A percentile compares a stretch with the other conserved stretches of the same genome.
These are phyloP conservation scores for Apiotrichum akiyoshidainum DNA, from an alignment of 1,284 basidiomycete species.

Conservation along the genomic window DNA sequence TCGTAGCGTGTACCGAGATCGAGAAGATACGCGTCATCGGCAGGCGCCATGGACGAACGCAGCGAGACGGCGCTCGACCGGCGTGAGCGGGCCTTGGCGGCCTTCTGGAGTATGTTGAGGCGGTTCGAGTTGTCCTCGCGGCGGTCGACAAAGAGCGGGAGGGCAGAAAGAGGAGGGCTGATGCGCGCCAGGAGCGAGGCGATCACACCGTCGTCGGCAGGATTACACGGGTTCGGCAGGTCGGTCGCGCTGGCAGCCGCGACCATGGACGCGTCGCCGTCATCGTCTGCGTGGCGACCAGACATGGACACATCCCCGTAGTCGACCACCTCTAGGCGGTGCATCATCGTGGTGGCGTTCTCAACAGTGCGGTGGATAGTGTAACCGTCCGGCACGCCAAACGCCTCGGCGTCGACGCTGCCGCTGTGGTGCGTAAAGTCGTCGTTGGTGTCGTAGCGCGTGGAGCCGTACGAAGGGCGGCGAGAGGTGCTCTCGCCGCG, in stretches of 20 bases:
- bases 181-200: slow-evolving; percentile 62
- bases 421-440: slow-evolving; percentile 14
- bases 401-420: slow-evolving; percentile 25
- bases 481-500: not conserved
- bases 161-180: slow-evolving; percentile 57
- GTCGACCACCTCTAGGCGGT: slow-evolving; percentile 8
- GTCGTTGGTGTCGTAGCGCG: slow-evolving; percentile 3
- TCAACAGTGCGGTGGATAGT: slow-evolving; percentile 37
- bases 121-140: slow-evolving; percentile 57
- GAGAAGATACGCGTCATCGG: slow-evolving; percentile 34
- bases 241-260: not conserved
- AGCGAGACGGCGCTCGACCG: slow-evolving; percentile 35
- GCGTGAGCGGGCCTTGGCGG: slow-evolving; percentile 46
- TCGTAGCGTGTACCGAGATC: slow-evolving; percentile 63
- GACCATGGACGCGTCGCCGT: not conserved
- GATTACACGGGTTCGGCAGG: slow-evolving; percentile 79
- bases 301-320: slow-evolving; percentile 5
- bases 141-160: slow-evolving; percentile 65
- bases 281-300: not conserved
- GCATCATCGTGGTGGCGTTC: slow-evolving; percentile 5
- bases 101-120: slow-evolving; percentile 61
- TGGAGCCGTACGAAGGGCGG: not conserved
- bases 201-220: slow-evolving; percentile 69
- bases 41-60: slow-evolving; percentile 30
- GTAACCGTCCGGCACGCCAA: slow-evolving; percentile 48